Evolutionary conservation across 2,329 filamentous ascomycete genomes (phyloP).

Genomic region (Fusarium sp.): DNA sequence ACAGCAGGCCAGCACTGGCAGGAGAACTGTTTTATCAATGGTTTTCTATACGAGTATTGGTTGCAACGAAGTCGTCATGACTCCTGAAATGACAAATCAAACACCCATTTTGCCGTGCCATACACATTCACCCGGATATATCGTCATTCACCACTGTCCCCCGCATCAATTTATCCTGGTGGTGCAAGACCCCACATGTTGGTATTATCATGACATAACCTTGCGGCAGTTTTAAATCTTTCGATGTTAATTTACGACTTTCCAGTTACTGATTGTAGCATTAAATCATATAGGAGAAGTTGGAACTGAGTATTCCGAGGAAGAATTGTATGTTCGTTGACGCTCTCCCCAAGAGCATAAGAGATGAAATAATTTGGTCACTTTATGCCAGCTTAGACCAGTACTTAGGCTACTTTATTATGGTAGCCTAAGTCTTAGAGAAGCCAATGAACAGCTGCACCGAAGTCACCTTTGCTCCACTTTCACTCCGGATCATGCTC

Average conservation of each 20-base stretch:
- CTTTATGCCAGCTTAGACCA: not conserved
- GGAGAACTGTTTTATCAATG: not conserved
- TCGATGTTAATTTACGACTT: too few species aligned
- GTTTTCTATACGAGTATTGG: not conserved
- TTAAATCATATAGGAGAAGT: not conserved
- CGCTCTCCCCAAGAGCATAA: not conserved
- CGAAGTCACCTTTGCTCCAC: not conserved
- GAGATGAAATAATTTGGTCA: not conserved
- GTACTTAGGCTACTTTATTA: not conserved
- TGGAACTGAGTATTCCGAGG: too few species aligned
- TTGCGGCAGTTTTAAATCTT: not conserved
- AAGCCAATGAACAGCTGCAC: not conserved
- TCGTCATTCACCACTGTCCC: not conserved
- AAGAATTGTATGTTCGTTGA: not conserved
- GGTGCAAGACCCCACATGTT: not conserved
- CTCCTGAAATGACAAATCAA: slow-evolving; percentile 4
- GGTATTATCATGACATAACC: not conserved
- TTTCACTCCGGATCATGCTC: not conserved
- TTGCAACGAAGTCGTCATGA: not conserved
- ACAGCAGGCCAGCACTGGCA: too few species aligned
- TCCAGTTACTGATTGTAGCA: too few species aligned
- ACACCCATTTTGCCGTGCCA: not conserved
- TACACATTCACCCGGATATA: not conserved
- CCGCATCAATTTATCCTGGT: slow-evolving; percentile 16
- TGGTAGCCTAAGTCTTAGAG: not conserved